Percentiles rank a stretch among this genome's conserved stretches.
phyloP scores from a whole-genome alignment of 2,329 filamentous ascomycete species.

The Myotisia sp. region DNA sequence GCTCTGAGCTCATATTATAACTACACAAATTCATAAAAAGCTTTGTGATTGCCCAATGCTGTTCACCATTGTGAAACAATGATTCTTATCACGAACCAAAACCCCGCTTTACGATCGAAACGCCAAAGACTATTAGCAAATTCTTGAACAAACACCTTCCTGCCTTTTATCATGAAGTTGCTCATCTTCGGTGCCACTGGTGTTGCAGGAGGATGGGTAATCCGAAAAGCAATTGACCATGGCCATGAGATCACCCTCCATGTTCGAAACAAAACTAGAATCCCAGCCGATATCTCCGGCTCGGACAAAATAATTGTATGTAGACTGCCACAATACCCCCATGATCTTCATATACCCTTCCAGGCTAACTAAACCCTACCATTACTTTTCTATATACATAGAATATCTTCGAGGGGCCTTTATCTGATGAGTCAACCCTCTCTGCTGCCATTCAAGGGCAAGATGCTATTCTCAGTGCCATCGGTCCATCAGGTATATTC shows the following conservation, averaged over 20 bases:
- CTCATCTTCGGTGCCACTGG: conserved; percentile 12
- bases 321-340: too few relatives aligned
- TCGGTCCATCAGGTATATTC: conserved; percentile 9
- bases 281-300: conserved; percentile 9
- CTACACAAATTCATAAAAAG: too few relatives aligned
- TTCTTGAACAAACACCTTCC: too few relatives aligned
- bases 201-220: conserved; percentile 5
- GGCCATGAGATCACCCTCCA: conserved; percentile 11
- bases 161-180: conserved; percentile 18
- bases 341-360: not conserved
- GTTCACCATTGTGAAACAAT: too few relatives aligned
- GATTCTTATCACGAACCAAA: too few relatives aligned
- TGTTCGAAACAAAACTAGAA: conserved; percentile 13
- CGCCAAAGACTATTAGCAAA: too few relatives aligned
- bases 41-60: too few relatives aligned
- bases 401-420: conserved; percentile 10
- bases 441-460: conserved; percentile 11
- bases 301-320: conserved; percentile 10
- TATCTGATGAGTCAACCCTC: conserved; percentile 10
- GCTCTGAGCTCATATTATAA: too few relatives aligned
- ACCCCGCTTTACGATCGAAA: too few relatives aligned
- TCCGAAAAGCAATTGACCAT: conserved; percentile 10
- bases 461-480: conserved; percentile 14
- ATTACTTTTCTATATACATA: not conserved
- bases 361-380: not conserved